These are phyloP conservation scores for Saccharum officinarum DNA, from an alignment of 176 grass and related monocot genomes.

Conservation along the genomic window DNA sequence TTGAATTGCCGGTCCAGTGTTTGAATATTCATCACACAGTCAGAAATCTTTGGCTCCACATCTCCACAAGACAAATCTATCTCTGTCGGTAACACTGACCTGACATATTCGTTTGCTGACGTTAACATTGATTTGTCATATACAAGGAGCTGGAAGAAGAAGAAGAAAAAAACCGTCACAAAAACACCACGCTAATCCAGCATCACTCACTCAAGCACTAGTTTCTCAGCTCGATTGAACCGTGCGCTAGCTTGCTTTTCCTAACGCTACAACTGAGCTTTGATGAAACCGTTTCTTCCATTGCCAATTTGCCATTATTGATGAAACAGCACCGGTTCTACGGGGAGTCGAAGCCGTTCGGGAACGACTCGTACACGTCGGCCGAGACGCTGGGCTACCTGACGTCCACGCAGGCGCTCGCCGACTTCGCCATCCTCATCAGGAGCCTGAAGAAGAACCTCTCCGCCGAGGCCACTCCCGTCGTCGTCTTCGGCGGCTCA, in stretches of 20 bases:
- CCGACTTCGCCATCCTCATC: conserved; percentile 86
- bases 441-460: conserved; percentile 83
- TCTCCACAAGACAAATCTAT: not conserved
- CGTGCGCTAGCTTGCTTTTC: not conserved
- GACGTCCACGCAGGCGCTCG: conserved; percentile 94
- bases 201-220: not conserved
- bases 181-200: not conserved
- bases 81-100: not conserved
- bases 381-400: conserved; percentile 71
- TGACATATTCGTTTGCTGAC: not conserved
- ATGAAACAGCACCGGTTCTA: conserved; percentile 89
- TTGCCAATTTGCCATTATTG: not conserved
- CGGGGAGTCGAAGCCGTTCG: conserved; percentile 89
- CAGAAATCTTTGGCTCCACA: not conserved
- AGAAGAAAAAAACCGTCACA: not conserved
- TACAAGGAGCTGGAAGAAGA: not conserved
- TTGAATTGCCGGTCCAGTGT: not conserved
- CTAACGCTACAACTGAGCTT: too few species aligned
- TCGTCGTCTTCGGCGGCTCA: conserved; percentile 87
- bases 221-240: not conserved
- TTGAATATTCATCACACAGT: not conserved
- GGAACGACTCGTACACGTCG: conserved; percentile 68
- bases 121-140: not conserved
- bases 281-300: not conserved
- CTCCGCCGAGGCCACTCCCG: conserved; percentile 69